Conservation (phyloP, 2,329 filamentous ascomycete genomes). For the Colletotrichum sp. region DNA sequence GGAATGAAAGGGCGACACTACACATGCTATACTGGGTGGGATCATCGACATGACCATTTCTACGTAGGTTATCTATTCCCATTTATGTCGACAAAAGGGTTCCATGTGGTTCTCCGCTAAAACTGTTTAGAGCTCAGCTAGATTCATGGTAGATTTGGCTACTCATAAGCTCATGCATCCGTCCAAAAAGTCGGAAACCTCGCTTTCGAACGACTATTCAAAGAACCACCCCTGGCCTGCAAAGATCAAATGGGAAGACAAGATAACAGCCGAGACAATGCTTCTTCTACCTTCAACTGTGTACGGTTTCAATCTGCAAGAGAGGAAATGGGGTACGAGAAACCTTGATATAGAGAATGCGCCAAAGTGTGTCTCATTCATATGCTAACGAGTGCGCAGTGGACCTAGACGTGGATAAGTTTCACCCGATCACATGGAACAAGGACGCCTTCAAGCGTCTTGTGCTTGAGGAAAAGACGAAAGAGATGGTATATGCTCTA, state of each 20-base stretch:
- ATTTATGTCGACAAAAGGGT: too few relatives aligned
- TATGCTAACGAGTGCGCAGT: accelerated
- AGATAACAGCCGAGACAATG: accelerated
- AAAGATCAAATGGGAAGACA: accelerated
- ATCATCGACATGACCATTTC: neutral
- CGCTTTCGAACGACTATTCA: too few relatives aligned
- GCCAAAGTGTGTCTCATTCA: too few relatives aligned
- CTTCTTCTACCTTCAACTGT: neutral
- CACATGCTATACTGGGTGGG: neutral
- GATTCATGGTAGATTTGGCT: neutral
- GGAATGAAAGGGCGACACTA: neutral
- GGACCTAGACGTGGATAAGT: neutral
- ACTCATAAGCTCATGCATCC: neutral
- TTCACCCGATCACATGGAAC: accelerated
- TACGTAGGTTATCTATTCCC: too few relatives aligned
- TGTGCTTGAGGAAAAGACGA: neutral
- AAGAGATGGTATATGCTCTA: neutral
- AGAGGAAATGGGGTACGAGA: neutral
- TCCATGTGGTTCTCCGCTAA: too few relatives aligned
- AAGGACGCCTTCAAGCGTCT: neutral
- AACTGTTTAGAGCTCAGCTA: too few relatives aligned
- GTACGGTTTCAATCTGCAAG: neutral
- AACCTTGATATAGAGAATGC: too few relatives aligned
- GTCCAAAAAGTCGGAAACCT: too few relatives aligned
- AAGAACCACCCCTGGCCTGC: accelerated